Evolutionary conservation across 2,329 filamentous ascomycete genomes (phyloP), one percentile per base, ranked within the genome.

Genomic region (Fusarium denticulatum): DNA sequence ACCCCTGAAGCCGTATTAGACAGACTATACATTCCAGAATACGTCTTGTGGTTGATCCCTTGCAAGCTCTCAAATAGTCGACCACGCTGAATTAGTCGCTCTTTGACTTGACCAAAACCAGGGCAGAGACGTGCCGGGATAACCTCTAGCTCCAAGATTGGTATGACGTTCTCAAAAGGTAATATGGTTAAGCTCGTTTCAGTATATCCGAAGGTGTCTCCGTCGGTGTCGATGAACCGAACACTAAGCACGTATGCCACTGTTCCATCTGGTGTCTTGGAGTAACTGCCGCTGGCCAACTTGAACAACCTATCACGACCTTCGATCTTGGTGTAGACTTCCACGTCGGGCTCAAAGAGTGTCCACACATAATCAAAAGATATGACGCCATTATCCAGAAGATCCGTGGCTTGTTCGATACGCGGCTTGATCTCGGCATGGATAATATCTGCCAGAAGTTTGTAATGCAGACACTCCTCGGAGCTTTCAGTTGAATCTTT

Each of bases 361-460:
- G 67, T 46, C 58, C 64, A 69, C 13, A 69, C 50, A 30, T 59
- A 69, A 14, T 69, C 52, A 34, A 69, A 69, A 1, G 45, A 58
- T 20, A 69, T 64, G 16, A 69, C 64, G 1, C 34, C 16, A 10
- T 59, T 69, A 1, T 50, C 20, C 10, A 64, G 4, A 18, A 64
- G 43, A 28, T 68, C 67, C 8, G n/a, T 18, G 20, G 36, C 36
- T 26, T 69, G 46, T 6, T 69, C 67, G 4, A 69, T 58, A 5
- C 58, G 64, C 5, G 58, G 58, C 11, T 28, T 37, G 20, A 69
- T 64, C 32, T 69, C 64, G 10, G 39, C 42, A 14, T 55, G 22
- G 1, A 69, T 39, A 20, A 58, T 69, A 28, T 55, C 22, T 9
- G 47, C 52, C 5, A 69, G 65, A 20, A 70, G 47, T 3, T 34